Evolutionary conservation across 306 rosid genomes (phyloP).

Genomic region (Echinosophora koreensis): DNA sequence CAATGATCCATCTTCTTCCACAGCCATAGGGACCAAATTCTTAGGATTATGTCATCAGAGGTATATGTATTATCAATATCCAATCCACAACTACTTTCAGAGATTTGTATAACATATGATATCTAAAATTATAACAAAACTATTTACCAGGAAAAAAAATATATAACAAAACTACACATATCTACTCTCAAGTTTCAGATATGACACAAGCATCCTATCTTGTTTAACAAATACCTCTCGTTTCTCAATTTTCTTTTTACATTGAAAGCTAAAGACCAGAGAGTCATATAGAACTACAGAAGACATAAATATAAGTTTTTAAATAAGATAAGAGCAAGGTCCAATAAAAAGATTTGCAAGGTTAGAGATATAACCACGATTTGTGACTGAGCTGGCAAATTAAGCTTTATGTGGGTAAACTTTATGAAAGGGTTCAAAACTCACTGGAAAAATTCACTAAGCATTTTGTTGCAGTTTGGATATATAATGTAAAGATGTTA

Average conservation of each 20-base stretch:
- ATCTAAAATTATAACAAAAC: neutral
- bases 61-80: neutral
- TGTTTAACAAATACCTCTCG: neutral
- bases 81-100: constrained; percentile 4
- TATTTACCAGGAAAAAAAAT: neutral
- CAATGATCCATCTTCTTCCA: constrained; percentile 13
- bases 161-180: neutral
- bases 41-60: constrained; percentile 13
- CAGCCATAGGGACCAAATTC: constrained; percentile 30
- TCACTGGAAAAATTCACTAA: neutral
- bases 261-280: neutral
- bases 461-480: neutral
- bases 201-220: neutral
- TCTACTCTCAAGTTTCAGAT: neutral
- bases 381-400: too few relatives aligned
- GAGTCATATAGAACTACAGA: neutral
- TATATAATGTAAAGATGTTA: too few relatives aligned
- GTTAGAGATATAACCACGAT: neutral
- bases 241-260: neutral
- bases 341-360: neutral
- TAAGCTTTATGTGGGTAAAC: too few relatives aligned
- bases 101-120: constrained; percentile 21
- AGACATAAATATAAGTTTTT: neutral
- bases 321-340: neutral
- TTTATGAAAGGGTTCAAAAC: too few relatives aligned